Evolutionary conservation across 768 basidiomycete species (phyloP), one percentile per base, ranked within the genome.

Genomic region (Amanita rubescens): DNA sequence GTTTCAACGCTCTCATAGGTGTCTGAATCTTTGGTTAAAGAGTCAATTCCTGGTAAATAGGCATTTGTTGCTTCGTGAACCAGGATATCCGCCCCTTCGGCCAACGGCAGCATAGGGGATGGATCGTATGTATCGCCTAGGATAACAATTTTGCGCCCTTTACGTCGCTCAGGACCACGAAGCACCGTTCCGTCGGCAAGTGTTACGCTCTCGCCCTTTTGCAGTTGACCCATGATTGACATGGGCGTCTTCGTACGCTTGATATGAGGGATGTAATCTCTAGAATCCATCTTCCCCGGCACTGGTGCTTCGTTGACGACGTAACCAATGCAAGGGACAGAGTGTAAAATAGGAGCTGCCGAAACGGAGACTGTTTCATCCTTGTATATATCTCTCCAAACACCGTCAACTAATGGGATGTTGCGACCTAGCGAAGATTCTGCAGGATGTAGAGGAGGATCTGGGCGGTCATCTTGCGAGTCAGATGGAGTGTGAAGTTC

Each of bases 51-150:
- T 1, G 82, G 84, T 3, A 96, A 69, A 69, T 87, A 81, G 1
- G 91, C 88, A 63, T 94, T 95, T 8, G 92, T 95, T 9, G 89
- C 87, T 68, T 96, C 93, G 61, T 96, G 93, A 27, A 95, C 74
- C 25, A 94, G 69, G 39, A 94, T 58, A 57, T 91, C 86, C 27
- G 85, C 79, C 50, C 80, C 80, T 63, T 67, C 65, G 17, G 87
- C 87, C 7, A 91, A 65, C 8, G 70, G 67, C 19, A 70, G 71
- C 34, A 88, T 84, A 3, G 79, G 71, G n/a, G 82, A 82, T 5
- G 87, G 86, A 65, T 95, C 83, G 62, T 76, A 84, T 4, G 91
- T 93, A 60, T 94, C 94, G 0, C 93, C 93, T 33, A 94, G 73
- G 54, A 96, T 80, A 27, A 81, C 84, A 20, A 95, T 59, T 65